Base-by-base conservation (phyloP, 139 green algal genomes). In the Monoraphidium neglectum region DNA sequence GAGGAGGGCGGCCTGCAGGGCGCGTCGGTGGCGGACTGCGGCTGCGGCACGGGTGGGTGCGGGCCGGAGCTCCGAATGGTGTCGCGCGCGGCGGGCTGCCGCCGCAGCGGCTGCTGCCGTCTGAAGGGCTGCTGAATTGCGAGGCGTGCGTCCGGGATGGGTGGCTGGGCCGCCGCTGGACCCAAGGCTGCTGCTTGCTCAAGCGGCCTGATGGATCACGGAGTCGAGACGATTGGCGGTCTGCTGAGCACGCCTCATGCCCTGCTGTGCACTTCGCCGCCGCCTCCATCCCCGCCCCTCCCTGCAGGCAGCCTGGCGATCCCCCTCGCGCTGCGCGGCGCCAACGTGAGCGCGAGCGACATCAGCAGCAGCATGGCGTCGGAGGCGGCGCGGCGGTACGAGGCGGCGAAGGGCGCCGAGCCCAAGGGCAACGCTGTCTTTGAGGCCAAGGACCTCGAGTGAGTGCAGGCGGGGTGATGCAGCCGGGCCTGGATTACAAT, bases 31-130 rank as follows among this genome's bases (percentile, higher is more conserved):
- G 92, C 82, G 49, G 96, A 99, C 72, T 88, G 87, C 24, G 96
- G 96, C 47, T 99, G 97, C 78, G 96, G 96, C 16, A 99, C 96
- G 51, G 93, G 93, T 82, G 46, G 79, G 76, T 21, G n/a, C n/a
- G n/a, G n/a, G n/a, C n/a, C n/a, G n/a, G n/a, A n/a, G n/a, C n/a
- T n/a, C n/a, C n/a, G n/a, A n/a, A n/a, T n/a, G n/a, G n/a, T n/a
- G n/a, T n/a, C n/a, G n/a, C n/a, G n/a, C n/a, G n/a, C n/a, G n/a
- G n/a, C n/a, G n/a, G n/a, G n/a, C n/a, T n/a, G n/a, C n/a, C n/a
- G n/a, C n/a, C n/a, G n/a, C n/a, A n/a, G n/a, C n/a, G n/a, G n/a
- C n/a, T n/a, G n/a, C n/a, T n/a, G n/a, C n/a, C n/a, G n/a, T n/a
- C n/a, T n/a, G n/a, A n/a, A n/a, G n/a, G n/a, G n/a, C n/a, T n/a